Conservation (phyloP, 2,329 filamentous ascomycete genomes). For the Penicillium concentricum region DNA sequence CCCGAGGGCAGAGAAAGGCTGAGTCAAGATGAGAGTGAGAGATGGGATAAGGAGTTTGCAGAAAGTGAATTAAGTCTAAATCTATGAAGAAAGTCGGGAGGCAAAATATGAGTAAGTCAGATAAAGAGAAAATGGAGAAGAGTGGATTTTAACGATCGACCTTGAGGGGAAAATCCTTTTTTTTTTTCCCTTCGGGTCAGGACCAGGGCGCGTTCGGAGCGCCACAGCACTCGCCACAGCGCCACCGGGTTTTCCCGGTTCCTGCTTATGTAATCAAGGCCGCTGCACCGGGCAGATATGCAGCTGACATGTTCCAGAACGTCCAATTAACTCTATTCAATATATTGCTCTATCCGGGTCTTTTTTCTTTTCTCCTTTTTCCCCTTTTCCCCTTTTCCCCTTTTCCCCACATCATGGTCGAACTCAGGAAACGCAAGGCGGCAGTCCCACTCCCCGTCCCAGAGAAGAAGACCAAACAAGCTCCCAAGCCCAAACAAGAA, state of each 20-base stretch:
- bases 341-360: not conserved
- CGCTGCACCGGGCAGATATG: not conserved
- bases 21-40: not conserved
- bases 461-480: slow-evolving; percentile 33
- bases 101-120: slow-evolving; percentile 7
- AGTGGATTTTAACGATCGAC: slow-evolving; percentile 9
- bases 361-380: not conserved
- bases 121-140: slow-evolving; percentile 7
- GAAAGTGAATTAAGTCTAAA: not conserved
- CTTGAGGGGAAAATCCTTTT: slow-evolving; percentile 5
- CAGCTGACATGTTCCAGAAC: slow-evolving; percentile 2
- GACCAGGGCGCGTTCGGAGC: slow-evolving; percentile 3
- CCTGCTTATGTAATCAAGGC: not conserved
- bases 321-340: not conserved
- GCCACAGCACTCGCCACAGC: not conserved
- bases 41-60: not conserved
- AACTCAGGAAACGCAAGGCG: slow-evolving; percentile 63
- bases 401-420: slow-evolving; percentile 43
- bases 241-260: not conserved
- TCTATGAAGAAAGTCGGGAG: slow-evolving; percentile 3
- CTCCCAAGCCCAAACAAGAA: slow-evolving; percentile 28
- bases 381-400: not conserved
- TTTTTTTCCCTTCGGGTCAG: slow-evolving; percentile 8
- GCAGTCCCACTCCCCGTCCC: slow-evolving; percentile 45
- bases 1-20: not conserved